Percentiles rank a stretch among this genome's conserved stretches.
These are phyloP conservation scores for Acidiella bohemica DNA, from an alignment of 495 filamentous ascomycete species.

Conservation along the genomic window DNA sequence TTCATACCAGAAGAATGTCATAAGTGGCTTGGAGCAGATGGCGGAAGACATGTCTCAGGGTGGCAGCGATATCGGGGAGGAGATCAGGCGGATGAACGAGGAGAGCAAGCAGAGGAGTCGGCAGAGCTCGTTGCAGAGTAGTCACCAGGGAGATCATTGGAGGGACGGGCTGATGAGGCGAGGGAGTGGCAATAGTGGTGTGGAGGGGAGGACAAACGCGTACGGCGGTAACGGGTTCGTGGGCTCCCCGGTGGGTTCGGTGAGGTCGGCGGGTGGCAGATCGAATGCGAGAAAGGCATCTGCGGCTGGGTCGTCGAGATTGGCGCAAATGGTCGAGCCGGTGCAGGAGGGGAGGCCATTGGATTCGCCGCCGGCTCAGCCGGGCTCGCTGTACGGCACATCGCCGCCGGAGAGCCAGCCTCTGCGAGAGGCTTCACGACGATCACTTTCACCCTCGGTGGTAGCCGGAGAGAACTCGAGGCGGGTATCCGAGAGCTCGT, in stretches of 20 bases:
- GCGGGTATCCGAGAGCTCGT: constrained; percentile 9
- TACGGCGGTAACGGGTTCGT: constrained; percentile 52
- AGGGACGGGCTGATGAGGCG: constrained; percentile 1
- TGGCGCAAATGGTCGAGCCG: constrained; percentile 41
- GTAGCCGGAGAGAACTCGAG: background rate
- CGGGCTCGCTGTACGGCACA: constrained; percentile 39
- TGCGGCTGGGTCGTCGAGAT: constrained; percentile 25
- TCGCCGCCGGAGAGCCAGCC: constrained; percentile 32
- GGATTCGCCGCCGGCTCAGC: constrained; percentile 31
- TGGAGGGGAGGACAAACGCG: too few relatives aligned
- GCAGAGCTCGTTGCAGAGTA: constrained; percentile 36
- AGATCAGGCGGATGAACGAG: constrained; percentile 64
- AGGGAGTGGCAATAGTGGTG: constrained; percentile 25
- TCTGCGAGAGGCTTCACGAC: too few relatives aligned
- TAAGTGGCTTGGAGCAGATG: constrained; percentile 69
- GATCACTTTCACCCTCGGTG: constrained; percentile 3
- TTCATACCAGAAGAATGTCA: too few relatives aligned
- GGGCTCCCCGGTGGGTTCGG: constrained; percentile 50
- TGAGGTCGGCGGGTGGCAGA: constrained; percentile 58
- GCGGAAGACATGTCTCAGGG: constrained; percentile 70
- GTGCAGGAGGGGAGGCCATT: constrained; percentile 33
- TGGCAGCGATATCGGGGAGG: constrained; percentile 64
- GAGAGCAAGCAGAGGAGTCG: constrained; percentile 62
- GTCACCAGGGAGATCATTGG: constrained; percentile 4
- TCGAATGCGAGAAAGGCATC: constrained; percentile 28